phyloP scores from a whole-genome alignment of 306 rosid genomes.

The Psophocarpus tetragonolobus region DNA sequence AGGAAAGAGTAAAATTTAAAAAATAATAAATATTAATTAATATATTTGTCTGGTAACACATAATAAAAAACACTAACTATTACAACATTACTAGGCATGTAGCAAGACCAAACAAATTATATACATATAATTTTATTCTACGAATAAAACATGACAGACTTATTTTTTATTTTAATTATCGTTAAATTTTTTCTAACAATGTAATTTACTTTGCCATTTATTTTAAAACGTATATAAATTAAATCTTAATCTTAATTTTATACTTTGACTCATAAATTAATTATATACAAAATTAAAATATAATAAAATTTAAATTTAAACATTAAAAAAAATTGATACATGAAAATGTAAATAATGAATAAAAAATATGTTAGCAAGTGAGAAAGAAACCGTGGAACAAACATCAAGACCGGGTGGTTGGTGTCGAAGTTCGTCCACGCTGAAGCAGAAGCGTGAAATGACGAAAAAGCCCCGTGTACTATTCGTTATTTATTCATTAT shows the following conservation, averaged over 20 bases:
- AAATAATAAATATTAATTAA: no score
- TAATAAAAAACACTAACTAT: no score
- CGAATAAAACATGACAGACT: no score
- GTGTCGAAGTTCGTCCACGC: background rate
- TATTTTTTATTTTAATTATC: no score
- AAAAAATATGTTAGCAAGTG: background rate
- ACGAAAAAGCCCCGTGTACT: constrained; percentile 34
- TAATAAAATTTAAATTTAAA: background rate
- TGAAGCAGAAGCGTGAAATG: background rate
- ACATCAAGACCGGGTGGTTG: constrained; percentile 17
- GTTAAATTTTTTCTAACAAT: no score
- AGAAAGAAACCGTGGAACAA: background rate
- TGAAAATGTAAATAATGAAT: background rate
- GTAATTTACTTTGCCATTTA: no score
- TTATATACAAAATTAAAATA: background rate
- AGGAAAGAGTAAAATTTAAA: no score
- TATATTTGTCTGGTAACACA: no score
- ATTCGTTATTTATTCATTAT: background rate
- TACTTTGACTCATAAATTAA: background rate
- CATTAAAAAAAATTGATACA: no score
- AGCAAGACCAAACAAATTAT: no score
- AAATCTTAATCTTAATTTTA: background rate
- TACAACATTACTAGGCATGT: no score
- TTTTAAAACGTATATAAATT: background rate
- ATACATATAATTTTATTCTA: no score